Evolutionary conservation across 441 rosid species (phyloP), one percentile per base, ranked within the genome.

Genomic region (California macrophylla): DNA sequence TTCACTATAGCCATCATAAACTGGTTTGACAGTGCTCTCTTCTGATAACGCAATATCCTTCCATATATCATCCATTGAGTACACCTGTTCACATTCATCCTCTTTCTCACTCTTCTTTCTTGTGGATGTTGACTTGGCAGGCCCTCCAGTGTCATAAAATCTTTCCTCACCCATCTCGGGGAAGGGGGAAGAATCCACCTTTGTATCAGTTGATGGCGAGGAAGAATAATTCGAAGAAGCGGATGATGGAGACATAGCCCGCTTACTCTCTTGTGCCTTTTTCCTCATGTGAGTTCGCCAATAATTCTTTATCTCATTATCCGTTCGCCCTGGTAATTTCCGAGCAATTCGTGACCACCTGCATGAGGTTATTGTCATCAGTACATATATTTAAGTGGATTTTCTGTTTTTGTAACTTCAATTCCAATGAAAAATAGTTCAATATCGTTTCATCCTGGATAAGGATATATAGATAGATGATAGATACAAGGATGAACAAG

Each of bases 281-380:
- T 93, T 93, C 74, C 97, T 67, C 90, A 74, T 85, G 72, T 89
- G 91, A 56, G 98, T 90, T 78, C 98, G 84, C 97, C 97, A 93
- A 4, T 86, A 93, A 71, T 93, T 93, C 89, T 93, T 93, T n/a
- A 93, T 93, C 81, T 93, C 98, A 60, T 93, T 93, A 72, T 93
- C 98, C 1, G 98, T 93, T 28, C 98, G 80, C 66, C 98, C 98
- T 2, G 98, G 98, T 74, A 93, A 72, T 72, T 85, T 90, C 40
- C 87, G 83, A 58, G 98, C 98, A 72, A 93, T 93, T 76, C 88
- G 89, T 3, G 98, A 90, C 98, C 98, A 93, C 76, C 98, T 92
- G 79, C 82, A 73, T 1, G 69, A 64, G 69, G 61, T 69, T 26
- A 52, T 66, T 62, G 10, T 67, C 64, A 36, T 65, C 52, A 32